Conservation (phyloP, 2,329 filamentous ascomycete species). For the Falciphora oryzae region DNA sequence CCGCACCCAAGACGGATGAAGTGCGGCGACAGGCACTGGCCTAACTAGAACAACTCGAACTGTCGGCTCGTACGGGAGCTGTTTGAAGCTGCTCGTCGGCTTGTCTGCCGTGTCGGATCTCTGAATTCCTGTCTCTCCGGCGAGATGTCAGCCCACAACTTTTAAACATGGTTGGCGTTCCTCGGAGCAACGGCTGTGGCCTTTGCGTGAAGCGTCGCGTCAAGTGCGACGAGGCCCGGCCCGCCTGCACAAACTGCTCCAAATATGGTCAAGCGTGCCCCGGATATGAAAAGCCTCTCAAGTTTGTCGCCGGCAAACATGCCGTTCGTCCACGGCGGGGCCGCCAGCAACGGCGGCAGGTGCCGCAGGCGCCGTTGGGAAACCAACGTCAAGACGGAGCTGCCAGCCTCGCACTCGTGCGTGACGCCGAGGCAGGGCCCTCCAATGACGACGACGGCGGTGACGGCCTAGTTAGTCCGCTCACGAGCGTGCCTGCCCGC, state of each 20-base stretch:
- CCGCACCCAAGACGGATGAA: background rate
- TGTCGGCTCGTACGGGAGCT: no score
- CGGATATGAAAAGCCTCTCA: constrained; percentile 32
- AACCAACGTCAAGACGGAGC: no score
- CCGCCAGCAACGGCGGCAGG: background rate
- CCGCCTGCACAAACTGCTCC: constrained; percentile 31
- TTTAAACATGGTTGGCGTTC: constrained; percentile 30
- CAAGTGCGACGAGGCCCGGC: constrained; percentile 40
- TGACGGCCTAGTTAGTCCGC: background rate
- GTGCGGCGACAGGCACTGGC: background rate
- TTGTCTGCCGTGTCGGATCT: no score
- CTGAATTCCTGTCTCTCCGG: no score
- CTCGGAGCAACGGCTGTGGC: constrained; percentile 32
- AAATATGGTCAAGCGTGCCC: constrained; percentile 33
- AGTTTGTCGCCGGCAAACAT: constrained; percentile 36
- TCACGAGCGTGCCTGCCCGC: no score
- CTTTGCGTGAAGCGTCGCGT: constrained; percentile 35
- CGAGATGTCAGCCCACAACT: no score
- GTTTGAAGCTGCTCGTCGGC: no score
- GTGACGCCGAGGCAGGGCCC: no score
- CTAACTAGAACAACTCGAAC: no score
- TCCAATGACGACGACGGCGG: background rate
- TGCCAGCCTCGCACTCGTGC: no score
- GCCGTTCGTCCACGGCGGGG: constrained; percentile 24
- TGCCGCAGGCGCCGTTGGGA: background rate